Evolutionary conservation across 805 yeast species (phyloP).

Genomic region (Brettanomyces bruxellensis): DNA sequence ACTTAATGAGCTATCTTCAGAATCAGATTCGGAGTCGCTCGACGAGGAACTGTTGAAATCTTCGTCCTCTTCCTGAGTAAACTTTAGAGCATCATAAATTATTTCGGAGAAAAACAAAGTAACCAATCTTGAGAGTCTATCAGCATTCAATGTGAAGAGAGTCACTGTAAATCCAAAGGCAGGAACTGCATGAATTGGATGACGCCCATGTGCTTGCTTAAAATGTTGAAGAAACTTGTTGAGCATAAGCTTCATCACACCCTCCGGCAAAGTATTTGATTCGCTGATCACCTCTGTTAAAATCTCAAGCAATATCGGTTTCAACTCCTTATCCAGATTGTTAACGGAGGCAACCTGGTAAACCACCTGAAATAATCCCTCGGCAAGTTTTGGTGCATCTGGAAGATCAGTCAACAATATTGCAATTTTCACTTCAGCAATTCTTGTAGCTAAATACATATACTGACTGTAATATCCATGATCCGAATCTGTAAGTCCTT

Average conservation of each 20-base stretch:
- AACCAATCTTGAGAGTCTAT: slow-evolving; percentile 64
- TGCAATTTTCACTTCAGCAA: slow-evolving; percentile 63
- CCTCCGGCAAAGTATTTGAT: slow-evolving; percentile 51
- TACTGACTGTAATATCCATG: slow-evolving; percentile 58
- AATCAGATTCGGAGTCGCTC: slow-evolving; percentile 4
- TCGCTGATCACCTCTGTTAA: slow-evolving; percentile 69
- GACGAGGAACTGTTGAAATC: slow-evolving; percentile 17
- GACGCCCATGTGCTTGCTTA: slow-evolving; percentile 9
- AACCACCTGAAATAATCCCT: slow-evolving; percentile 48
- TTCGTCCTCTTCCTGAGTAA: slow-evolving; percentile 16
- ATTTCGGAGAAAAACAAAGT: slow-evolving; percentile 76
- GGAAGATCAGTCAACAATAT: slow-evolving; percentile 51
- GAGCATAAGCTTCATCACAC: slow-evolving; percentile 53
- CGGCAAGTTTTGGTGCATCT: slow-evolving; percentile 45
- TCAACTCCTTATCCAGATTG: slow-evolving; percentile 33
- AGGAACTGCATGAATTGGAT: slow-evolving; percentile 29
- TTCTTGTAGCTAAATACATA: slow-evolving; percentile 51
- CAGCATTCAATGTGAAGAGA: slow-evolving; percentile 62
- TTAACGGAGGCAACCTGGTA: slow-evolving; percentile 41
- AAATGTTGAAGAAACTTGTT: slow-evolving; percentile 45
- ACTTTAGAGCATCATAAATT: slow-evolving; percentile 40
- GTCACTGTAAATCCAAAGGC: slow-evolving; percentile 58
- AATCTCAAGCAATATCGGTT: slow-evolving; percentile 59
- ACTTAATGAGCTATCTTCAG: slow-evolving; percentile 6
- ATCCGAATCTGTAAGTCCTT: slow-evolving; percentile 37